Percentiles rank a stretch among this genome's conserved stretches.
These are phyloP conservation scores for Basidioascus undulatus DNA, from an alignment of 768 basidiomycete genomes.

Conservation along the genomic window DNA sequence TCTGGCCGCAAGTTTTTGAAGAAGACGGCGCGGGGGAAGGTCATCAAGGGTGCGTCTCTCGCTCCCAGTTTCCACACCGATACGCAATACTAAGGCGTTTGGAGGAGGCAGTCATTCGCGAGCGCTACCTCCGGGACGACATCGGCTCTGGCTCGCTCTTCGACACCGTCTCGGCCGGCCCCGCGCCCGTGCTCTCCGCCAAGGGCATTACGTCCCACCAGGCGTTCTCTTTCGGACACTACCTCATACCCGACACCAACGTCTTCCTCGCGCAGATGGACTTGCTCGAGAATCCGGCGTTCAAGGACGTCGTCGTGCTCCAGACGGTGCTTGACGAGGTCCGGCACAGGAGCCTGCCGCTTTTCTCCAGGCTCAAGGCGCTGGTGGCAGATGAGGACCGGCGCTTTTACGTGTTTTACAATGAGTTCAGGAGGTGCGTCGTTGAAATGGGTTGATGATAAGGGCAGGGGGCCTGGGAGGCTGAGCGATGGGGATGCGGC, in stretches of 20 bases:
- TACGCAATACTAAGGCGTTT: neutral
- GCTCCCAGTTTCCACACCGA: neutral
- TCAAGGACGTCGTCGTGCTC: slow-evolving; percentile 62
- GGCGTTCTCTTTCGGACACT: slow-evolving; percentile 24
- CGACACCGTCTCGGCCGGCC: neutral
- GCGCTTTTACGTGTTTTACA: slow-evolving; percentile 22
- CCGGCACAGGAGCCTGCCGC: slow-evolving; percentile 69
- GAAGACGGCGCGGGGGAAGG: slow-evolving; percentile 80
- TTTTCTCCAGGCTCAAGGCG: slow-evolving; percentile 76
- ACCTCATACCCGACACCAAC: slow-evolving; percentile 80
- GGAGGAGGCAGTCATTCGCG: slow-evolving; percentile 42
- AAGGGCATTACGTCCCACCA: slow-evolving; percentile 22
- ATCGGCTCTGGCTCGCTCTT: slow-evolving; percentile 54
- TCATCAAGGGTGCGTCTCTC: slow-evolving; percentile 49
- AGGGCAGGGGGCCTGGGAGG: neutral
- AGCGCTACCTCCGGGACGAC: slow-evolving; percentile 80
- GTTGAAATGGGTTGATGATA: neutral
- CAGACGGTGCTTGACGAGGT: slow-evolving; percentile 96
- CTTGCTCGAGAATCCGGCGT: slow-evolving; percentile 52
- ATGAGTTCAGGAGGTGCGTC: slow-evolving; percentile 52
- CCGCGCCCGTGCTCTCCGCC: slow-evolving; percentile 29
- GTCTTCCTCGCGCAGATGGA: slow-evolving; percentile 82
- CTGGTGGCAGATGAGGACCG: slow-evolving; percentile 45
- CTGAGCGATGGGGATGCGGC: slow-evolving; percentile 30
- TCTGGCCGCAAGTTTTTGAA: slow-evolving; percentile 86